Percentiles rank a stretch among this genome's conserved stretches.
These are phyloP conservation scores for Hsuehochloa calcarea DNA, from an alignment of 176 grass and related monocot genomes.

Conservation along the genomic window DNA sequence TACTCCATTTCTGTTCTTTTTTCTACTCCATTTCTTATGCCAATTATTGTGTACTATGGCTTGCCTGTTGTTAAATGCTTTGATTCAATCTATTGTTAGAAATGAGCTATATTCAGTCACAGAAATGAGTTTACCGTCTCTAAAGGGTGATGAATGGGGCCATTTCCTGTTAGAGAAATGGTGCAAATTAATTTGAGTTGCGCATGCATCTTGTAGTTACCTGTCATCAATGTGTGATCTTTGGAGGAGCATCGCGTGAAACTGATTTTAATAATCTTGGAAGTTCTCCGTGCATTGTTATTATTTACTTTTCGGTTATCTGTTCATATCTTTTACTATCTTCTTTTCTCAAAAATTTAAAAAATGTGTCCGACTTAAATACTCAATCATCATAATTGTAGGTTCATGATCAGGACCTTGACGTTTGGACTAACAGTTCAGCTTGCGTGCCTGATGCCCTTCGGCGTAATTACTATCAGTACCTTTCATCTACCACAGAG, in stretches of 20 bases:
- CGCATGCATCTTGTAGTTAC: background rate
- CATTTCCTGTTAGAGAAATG: background rate
- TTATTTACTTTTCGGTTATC: constrained; percentile 14
- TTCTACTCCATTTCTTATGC: too few species aligned
- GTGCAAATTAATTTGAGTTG: background rate
- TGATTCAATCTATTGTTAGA: background rate
- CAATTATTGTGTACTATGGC: too few species aligned
- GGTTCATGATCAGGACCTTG: constrained; percentile 90
- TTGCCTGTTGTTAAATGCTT: background rate
- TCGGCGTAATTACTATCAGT: constrained; percentile 95
- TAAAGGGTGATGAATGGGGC: background rate
- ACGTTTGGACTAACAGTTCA: constrained; percentile 83
- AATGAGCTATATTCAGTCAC: background rate
- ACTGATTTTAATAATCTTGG: constrained; percentile 1
- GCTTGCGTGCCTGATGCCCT: constrained; percentile 91
- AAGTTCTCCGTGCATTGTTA: background rate
- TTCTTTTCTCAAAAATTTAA: constrained; percentile 19
- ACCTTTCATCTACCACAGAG: constrained; percentile 91
- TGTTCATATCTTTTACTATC: background rate
- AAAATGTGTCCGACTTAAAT: background rate
- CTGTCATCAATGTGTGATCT: background rate
- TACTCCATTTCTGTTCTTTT: background rate
- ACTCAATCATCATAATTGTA: constrained; percentile 36
- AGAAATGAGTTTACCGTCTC: background rate
- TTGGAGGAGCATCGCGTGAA: background rate